Evolutionary conservation across 805 yeast genomes (phyloP), one percentile per base, ranked within the genome.

Genomic region (Ogataea pignaliae): DNA sequence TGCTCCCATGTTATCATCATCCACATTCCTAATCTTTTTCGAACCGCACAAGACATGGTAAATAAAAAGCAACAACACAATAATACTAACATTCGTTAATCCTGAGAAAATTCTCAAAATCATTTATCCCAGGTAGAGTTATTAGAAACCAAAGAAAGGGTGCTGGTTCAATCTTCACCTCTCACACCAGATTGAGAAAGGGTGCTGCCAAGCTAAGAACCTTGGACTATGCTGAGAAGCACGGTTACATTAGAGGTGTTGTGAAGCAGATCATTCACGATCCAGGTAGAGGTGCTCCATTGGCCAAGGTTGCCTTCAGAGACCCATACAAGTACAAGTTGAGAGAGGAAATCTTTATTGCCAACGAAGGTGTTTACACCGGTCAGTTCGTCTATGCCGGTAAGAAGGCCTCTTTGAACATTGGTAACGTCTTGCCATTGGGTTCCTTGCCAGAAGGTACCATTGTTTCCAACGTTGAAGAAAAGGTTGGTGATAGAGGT

Each of bases 121-220:
- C 21, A 36, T 37, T 38, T 39, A 45, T 39, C 44, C 55, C 41
- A 82, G 96, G 96, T 87, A 88, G 98, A 85, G 99, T 93, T 79
- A 93, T 93, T 83, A 95, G 99, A 82, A 93, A 93, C 85, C 99
- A 93, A 85, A 90, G 99, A 89, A 93, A 93, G 83, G 98, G 98
- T 86, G 96, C 97, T 77, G 98, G 99, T 73, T 91, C 98, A 70
- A 89, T 93, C 84, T 93, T 93, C 89, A 85, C 95, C 73, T 84
- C 99, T 70, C 96, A 91, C 93, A 91, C 98, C 83, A 91, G 98
- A 80, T 88, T 93, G 77, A 89, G 99, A 87, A 88, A 93, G 81
- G 99, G 99, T 76, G 98, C 99, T 73, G 99, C 99, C 73, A 91
- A 91, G 88, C 85, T 91, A 75, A 88, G 99, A 85, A 86, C 96